Conservation (phyloP, 768 basidiomycete species). For the Astraeus odoratus region DNA sequence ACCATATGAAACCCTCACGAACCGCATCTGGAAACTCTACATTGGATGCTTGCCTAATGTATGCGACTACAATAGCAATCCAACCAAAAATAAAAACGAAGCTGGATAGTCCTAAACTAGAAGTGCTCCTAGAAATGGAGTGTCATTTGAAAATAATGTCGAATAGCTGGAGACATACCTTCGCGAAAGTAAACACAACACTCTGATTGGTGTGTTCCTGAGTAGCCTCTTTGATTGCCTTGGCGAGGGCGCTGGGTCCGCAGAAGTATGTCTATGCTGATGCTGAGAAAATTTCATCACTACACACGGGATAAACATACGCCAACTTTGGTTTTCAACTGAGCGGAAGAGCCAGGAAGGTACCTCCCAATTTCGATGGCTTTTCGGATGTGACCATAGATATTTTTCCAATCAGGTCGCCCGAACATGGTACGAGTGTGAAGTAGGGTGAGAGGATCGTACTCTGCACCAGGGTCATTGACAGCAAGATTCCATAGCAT, state of each 20-base stretch:
- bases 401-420: conserved; percentile 81
- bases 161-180: conserved; percentile 41
- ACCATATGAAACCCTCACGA: no score
- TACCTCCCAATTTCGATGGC: conserved; percentile 82
- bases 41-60: no score
- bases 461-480: conserved; percentile 78
- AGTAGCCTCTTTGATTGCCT: conserved; percentile 69
- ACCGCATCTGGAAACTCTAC: no score
- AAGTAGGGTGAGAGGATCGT: conserved; percentile 85
- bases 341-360: conserved; percentile 68
- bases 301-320: conserved; percentile 37
- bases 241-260: conserved; percentile 68
- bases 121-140: conserved; percentile 48
- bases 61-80: no score
- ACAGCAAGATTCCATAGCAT: conserved; percentile 91
- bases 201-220: conserved; percentile 43
- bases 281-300: conserved; percentile 1
- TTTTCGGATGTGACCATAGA: conserved; percentile 67
- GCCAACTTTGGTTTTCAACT: conserved; percentile 77
- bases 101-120: conserved; percentile 29
- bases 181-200: conserved; percentile 76
- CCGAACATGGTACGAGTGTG: conserved; percentile 88
- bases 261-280: conserved; percentile 71
- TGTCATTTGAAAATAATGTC: conserved; percentile 5
- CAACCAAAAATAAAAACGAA: background rate